Evolutionary conservation across 108 stramenopile genomes (phyloP).

Genomic region (Nitzschia inconspicua): DNA sequence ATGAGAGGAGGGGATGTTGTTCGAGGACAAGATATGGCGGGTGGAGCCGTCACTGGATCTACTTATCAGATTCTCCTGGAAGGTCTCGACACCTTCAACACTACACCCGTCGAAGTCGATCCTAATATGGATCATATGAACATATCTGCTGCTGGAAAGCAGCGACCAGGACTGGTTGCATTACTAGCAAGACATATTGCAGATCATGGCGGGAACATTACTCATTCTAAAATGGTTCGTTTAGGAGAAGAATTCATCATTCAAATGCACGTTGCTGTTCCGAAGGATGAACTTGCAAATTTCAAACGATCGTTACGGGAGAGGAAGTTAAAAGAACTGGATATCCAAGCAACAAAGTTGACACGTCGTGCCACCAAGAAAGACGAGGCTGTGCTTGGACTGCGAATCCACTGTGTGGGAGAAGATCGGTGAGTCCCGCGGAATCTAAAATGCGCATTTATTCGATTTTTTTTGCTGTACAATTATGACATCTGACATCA

Average conservation of each 20-base stretch:
- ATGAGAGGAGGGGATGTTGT: constrained; percentile 85
- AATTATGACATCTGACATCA: background rate
- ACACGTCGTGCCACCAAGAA: constrained; percentile 45
- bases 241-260: constrained; percentile 82
- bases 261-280: constrained; percentile 76
- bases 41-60: constrained; percentile 68
- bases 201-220: constrained; percentile 76
- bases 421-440: constrained; percentile 53
- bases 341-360: constrained; percentile 57
- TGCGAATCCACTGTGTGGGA: constrained; percentile 80
- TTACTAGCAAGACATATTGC: constrained; percentile 55
- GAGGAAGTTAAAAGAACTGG: constrained; percentile 37
- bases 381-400: constrained; percentile 47
- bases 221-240: constrained; percentile 79
- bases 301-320: constrained; percentile 34
- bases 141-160: constrained; percentile 72
- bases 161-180: constrained; percentile 70
- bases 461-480: background rate
- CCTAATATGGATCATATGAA: constrained; percentile 52
- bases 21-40: constrained; percentile 65
- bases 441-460: background rate
- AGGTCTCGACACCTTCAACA: constrained; percentile 67
- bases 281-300: constrained; percentile 38
- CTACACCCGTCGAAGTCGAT: constrained; percentile 70
- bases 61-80: constrained; percentile 61